These are phyloP conservation scores for Mayamaea pseudoterrestris DNA, from an alignment of 108 stramenopile species.

Conservation along the genomic window DNA sequence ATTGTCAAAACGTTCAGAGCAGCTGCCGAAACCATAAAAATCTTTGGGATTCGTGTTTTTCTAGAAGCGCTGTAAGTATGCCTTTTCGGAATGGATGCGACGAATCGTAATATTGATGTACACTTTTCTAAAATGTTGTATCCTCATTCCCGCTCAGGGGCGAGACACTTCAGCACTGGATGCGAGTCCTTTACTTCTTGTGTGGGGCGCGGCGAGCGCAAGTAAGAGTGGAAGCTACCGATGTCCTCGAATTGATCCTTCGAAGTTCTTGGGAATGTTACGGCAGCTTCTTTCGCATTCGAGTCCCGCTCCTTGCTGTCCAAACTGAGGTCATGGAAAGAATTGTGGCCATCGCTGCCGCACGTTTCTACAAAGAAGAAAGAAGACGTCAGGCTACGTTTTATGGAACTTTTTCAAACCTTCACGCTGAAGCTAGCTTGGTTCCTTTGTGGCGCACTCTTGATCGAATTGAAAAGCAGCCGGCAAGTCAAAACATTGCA, in stretches of 20 bases:
- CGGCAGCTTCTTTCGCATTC: constrained; percentile 71
- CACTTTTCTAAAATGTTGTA: no score
- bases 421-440: constrained; percentile 71
- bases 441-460: constrained; percentile 79
- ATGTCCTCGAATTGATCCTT: constrained; percentile 73
- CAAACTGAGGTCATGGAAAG: constrained; percentile 83
- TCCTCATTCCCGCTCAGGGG: no score
- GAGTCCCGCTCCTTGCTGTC: constrained; percentile 68
- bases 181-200: constrained; percentile 72
- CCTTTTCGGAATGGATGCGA: no score
- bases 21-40: constrained; percentile 68
- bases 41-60: constrained; percentile 80
- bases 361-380: constrained; percentile 62
- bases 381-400: constrained; percentile 17
- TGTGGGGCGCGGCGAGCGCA: constrained; percentile 74
- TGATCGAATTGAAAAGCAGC: constrained; percentile 70
- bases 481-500: constrained; percentile 75
- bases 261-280: constrained; percentile 76
- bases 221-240: constrained; percentile 68
- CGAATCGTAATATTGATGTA: no score
- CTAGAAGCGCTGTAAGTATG: constrained; percentile 71
- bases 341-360: constrained; percentile 67
- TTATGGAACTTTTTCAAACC: constrained; percentile 7
- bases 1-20: constrained; percentile 54
- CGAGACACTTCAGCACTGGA: constrained; percentile 85